Evolutionary conservation across 2,329 filamentous ascomycete genomes (phyloP), one percentile per base, ranked within the genome.

Genomic region (Alternaria consortialis): DNA sequence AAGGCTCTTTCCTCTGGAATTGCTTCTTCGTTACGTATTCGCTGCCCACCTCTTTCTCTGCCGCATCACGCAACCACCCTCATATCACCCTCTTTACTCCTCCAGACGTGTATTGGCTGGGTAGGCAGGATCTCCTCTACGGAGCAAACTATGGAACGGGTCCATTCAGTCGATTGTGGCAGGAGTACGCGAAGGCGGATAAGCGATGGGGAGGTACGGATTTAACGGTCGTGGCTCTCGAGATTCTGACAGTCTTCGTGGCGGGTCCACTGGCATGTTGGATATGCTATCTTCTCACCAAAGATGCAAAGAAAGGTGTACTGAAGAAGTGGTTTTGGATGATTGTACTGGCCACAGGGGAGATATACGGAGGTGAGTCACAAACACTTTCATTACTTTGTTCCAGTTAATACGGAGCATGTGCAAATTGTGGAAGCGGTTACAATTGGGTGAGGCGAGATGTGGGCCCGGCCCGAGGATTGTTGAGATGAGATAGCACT

Each of bases 1-100:
- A 98, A 82, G 94, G 93, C 55, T 90, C 88, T 73, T 98, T 93
- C 80, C 88, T 97, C 25, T 97, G 93, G 84, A 92, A 97, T 81
- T 97, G 92, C 83, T 96, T 98, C 85, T 94, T 93, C 85, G 85
- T 85, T 68, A 88, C 83, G 71, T 79, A 80, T 48, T 72, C 78
- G 20, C 76, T 86, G 39, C 79, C 82, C 7, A 77, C 78, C 39
- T 69, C 68, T 39, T 77, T 78, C 58, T 69, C 71, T 2, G 71
- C 69, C n/a, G 63, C 70, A 34, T 40, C 64, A 7, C 59, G 71
- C 39, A 65, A 74, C 48, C 73, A 75, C 23, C 70, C 68, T 34
- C 68, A 68, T 7, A 71, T 82, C 68, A 63, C 76, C 63, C 53
- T 82, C 52, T 72, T 82, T 57, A 81, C 82, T 3, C 81, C 83